phyloP scores from a whole-genome alignment of 2,329 filamentous ascomycete species.

The Ophiostoma quercus region DNA sequence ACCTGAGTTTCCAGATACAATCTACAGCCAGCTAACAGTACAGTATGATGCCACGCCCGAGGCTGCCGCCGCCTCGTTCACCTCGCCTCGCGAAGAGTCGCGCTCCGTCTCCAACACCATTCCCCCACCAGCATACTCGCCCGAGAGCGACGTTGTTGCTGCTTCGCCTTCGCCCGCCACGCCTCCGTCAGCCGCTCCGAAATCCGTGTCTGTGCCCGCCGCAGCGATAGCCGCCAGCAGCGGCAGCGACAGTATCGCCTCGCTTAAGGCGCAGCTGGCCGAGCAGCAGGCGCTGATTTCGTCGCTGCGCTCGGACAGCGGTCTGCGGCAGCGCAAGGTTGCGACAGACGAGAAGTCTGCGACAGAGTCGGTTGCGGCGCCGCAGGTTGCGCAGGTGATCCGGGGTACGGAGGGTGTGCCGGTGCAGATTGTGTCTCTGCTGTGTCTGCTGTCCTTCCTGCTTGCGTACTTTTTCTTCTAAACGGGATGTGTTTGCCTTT shows the following conservation, averaged over 20 bases:
- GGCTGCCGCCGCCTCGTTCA: conserved; percentile 32
- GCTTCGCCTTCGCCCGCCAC: background rate
- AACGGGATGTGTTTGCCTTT: conserved; percentile 27
- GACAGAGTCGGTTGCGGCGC: conserved; percentile 30
- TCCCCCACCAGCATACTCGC: conserved; percentile 23
- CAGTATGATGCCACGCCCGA: conserved; percentile 36
- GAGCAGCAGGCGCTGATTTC: conserved; percentile 70
- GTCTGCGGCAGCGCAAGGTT: conserved; percentile 72
- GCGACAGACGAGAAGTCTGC: conserved; percentile 36
- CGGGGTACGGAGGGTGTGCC: conserved; percentile 71
- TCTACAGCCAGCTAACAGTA: background rate
- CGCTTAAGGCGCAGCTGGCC: conserved; percentile 35
- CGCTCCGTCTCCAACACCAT: conserved; percentile 27
- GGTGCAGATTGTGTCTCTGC: conserved; percentile 72
- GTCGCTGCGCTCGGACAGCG: conserved; percentile 63
- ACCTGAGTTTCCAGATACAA: too few species aligned
- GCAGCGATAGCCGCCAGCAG: background rate
- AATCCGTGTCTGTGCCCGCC: background rate
- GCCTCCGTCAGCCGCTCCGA: background rate
- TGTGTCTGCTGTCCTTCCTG: conserved; percentile 87
- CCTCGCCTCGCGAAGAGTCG: conserved; percentile 33
- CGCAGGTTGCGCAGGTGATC: conserved; percentile 52
- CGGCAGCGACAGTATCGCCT: conserved; percentile 27
- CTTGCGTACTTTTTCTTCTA: conserved; percentile 97
- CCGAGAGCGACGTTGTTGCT: conserved; percentile 25